Conservation (phyloP, 148 eudicot genomes). For the Vaccinium corymbosum region DNA sequence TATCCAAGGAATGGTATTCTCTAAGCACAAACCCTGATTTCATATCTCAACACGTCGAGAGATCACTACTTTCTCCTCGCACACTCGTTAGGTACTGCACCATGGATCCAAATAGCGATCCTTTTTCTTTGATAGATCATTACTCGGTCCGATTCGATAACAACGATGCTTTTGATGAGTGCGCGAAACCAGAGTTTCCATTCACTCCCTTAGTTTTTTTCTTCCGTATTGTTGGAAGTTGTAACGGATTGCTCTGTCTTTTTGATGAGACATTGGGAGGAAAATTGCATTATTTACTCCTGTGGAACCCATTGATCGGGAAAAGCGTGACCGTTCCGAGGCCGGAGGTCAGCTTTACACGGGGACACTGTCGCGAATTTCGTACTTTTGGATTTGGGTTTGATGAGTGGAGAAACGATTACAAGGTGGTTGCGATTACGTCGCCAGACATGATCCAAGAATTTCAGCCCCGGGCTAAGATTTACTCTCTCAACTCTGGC, state of each 20-base stretch:
- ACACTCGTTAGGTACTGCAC: background rate
- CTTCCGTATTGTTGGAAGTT: background rate
- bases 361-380: too few relatives aligned
- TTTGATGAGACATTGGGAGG: background rate
- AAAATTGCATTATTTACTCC: background rate
- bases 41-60: background rate
- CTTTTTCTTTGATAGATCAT: background rate
- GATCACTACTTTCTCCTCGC: background rate
- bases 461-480: background rate
- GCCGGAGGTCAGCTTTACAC: background rate
- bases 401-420: background rate
- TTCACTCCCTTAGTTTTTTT: background rate
- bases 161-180: background rate
- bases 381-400: background rate
- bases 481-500: background rate
- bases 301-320: background rate
- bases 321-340: background rate
- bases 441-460: background rate
- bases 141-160: background rate
- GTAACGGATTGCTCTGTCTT: background rate
- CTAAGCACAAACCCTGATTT: background rate
- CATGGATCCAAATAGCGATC: background rate
- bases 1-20: background rate
- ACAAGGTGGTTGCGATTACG: background rate
- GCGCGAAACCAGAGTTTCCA: background rate